These are phyloP conservation scores for Neoboletus magnificus DNA, from an alignment of 768 basidiomycete genomes.

Conservation along the genomic window DNA sequence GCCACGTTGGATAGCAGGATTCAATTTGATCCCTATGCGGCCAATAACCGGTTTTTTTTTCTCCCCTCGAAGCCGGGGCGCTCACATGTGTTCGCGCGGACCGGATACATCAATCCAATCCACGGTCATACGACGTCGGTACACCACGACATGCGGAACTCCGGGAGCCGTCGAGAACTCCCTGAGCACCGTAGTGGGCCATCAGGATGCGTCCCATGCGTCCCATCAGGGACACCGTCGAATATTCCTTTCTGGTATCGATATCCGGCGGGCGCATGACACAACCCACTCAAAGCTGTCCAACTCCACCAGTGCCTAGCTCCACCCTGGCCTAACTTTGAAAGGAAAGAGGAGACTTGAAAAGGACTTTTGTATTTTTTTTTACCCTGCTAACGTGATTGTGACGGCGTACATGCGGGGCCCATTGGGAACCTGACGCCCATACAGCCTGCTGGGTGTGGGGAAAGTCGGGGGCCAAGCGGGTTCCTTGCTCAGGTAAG, in stretches of 20 bases:
- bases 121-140: not conserved
- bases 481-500: not conserved
- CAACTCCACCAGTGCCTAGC: not conserved
- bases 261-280: not conserved
- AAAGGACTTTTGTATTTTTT: not conserved
- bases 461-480: constrained; percentile 1
- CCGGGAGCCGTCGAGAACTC: constrained; percentile 1
- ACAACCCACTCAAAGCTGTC: not conserved
- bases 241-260: not conserved
- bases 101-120: not conserved
- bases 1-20: not conserved
- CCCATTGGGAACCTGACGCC: not conserved
- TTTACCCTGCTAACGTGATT: constrained; percentile 17
- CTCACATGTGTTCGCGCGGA: not conserved
- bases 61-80: not conserved
- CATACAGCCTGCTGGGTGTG: not conserved
- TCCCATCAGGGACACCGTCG: not conserved
- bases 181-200: not conserved
- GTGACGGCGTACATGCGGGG: constrained; percentile 1
- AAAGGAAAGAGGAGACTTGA: not conserved
- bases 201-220: not conserved
- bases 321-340: constrained; percentile 1
- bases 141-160: not conserved
- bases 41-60: not conserved
- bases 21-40: constrained; percentile 2